A percentile compares a stretch with the other conserved stretches of the same genome.
phyloP scores from a whole-genome alignment of 495 filamentous ascomycete genomes.

The Beverwykella pulmonaria region DNA sequence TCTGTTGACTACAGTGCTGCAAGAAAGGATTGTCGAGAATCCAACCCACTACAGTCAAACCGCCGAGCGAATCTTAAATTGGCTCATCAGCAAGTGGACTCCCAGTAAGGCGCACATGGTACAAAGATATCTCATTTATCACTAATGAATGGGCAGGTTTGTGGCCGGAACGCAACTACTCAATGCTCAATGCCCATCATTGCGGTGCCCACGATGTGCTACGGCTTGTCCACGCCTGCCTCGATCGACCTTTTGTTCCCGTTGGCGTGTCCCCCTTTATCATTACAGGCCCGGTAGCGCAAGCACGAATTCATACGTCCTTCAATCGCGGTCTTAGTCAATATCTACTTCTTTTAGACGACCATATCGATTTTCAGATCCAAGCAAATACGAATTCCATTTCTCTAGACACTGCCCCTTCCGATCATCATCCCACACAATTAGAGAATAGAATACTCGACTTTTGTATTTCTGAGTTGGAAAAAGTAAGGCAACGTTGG shows the following conservation, averaged over 20 bases:
- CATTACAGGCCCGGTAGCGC: constrained; percentile 47
- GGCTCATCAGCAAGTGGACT: constrained; percentile 79
- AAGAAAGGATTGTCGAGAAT: constrained; percentile 61
- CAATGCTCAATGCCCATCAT: constrained; percentile 43
- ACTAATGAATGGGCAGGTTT: constrained; percentile 42
- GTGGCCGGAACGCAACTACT: constrained; percentile 45
- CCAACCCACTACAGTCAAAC: constrained; percentile 66
- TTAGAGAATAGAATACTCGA: constrained; percentile 39
- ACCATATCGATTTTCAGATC: constrained; percentile 19
- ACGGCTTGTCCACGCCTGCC: constrained; percentile 47
- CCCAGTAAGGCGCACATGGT: constrained; percentile 58
- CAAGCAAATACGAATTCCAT: background rate
- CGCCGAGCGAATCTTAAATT: constrained; percentile 70
- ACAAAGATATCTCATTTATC: background rate
- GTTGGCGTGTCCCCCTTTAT: constrained; percentile 8
- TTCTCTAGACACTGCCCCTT: constrained; percentile 5
- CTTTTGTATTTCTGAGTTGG: constrained; percentile 37
- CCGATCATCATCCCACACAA: constrained; percentile 3
- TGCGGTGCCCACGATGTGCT: constrained; percentile 45
- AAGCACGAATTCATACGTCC: constrained; percentile 43
- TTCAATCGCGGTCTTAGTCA: constrained; percentile 40
- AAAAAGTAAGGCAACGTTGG: constrained; percentile 37
- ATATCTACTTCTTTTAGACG: constrained; percentile 47
- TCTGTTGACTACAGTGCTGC: constrained; percentile 68
- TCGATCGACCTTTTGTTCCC: constrained; percentile 36